A percentile compares a stretch with the other conserved stretches of the same genome.
phyloP scores from a whole-genome alignment of 225 moss, liverwort and hornwort genomes.

The Thuidium tamariscinum region DNA sequence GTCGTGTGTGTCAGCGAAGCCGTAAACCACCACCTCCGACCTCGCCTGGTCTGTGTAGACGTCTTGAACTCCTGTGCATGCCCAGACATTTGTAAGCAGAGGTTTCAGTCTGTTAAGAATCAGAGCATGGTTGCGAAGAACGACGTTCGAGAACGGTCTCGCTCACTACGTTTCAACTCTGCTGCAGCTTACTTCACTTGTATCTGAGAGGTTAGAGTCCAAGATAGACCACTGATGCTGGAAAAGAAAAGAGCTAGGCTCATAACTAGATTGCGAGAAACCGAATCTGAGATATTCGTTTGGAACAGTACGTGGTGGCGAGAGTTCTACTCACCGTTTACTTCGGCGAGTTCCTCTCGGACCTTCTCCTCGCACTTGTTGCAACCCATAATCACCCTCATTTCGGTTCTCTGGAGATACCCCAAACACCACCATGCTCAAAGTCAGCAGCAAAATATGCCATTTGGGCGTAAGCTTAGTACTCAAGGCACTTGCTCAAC shows the following conservation, averaged over 20 bases:
- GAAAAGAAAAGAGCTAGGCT: not conserved
- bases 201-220: not conserved
- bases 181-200: not conserved
- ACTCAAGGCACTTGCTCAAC: not conserved
- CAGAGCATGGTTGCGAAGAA: not conserved
- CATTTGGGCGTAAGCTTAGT: not conserved
- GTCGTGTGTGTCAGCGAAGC: constrained; percentile 21
- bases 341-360: constrained; percentile 20
- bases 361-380: constrained; percentile 41
- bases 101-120: not conserved
- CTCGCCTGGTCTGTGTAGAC: constrained; percentile 14
- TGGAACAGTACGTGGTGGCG: too few species aligned
- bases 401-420: constrained; percentile 10
- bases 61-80: constrained; percentile 17
- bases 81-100: not conserved
- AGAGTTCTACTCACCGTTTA: constrained; percentile 7
- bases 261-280: not conserved
- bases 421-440: not conserved
- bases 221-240: not conserved
- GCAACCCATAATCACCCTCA: constrained; percentile 22
- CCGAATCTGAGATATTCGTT: not conserved
- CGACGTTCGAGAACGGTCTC: not conserved
- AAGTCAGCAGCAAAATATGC: not conserved
- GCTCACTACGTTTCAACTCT: not conserved
- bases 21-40: constrained; percentile 21